A percentile compares a stretch with the other conserved stretches of the same genome.
Evolutionary conservation across 2,329 filamentous ascomycete species (phyloP).

Genomic region (Aspergillus caelatus): DNA sequence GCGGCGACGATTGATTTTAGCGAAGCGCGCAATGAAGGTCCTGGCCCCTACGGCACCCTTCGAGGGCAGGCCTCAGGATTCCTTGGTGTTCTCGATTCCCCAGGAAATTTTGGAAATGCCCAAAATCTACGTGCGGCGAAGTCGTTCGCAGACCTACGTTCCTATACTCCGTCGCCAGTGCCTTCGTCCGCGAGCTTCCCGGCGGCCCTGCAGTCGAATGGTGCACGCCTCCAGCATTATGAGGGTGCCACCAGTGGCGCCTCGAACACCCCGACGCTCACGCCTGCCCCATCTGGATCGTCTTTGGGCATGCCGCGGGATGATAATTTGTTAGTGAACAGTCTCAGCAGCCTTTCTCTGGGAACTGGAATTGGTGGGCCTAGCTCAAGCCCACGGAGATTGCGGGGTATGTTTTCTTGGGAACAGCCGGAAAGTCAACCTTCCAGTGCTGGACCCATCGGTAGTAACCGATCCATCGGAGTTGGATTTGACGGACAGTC

Average conservation of each 20-base stretch:
- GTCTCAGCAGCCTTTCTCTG: slow-evolving; percentile 63
- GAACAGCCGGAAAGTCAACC: slow-evolving; percentile 55
- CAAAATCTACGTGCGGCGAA: slow-evolving; percentile 89
- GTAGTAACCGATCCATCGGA: slow-evolving; percentile 66
- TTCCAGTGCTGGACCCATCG: slow-evolving; percentile 59
- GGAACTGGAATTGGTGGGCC: slow-evolving; percentile 50
- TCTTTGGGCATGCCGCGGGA: slow-evolving; percentile 55
- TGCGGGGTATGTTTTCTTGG: slow-evolving; percentile 65
- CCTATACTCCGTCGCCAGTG: slow-evolving; percentile 91
- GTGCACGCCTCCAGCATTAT: slow-evolving; percentile 61
- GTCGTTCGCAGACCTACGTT: slow-evolving; percentile 93
- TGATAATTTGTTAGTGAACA: slow-evolving; percentile 64
- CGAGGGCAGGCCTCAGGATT: slow-evolving; percentile 75
- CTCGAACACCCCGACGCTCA: slow-evolving; percentile 68
- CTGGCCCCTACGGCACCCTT: slow-evolving; percentile 73
- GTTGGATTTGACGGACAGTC: slow-evolving; percentile 60
- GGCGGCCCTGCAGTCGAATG: slow-evolving; percentile 65
- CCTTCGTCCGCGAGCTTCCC: slow-evolving; percentile 88
- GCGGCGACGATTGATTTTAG: slow-evolving; percentile 98
- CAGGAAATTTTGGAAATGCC: slow-evolving; percentile 67
- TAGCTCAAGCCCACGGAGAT: slow-evolving; percentile 59
- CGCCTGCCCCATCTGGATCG: slow-evolving; percentile 58
- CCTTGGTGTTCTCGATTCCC: slow-evolving; percentile 82
- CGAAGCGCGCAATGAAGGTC: slow-evolving; percentile 72
- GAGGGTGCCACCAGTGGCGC: slow-evolving; percentile 60